These are phyloP conservation scores for Leccinellum rugosiceps DNA, from an alignment of 768 basidiomycete species.

Conservation along the genomic window DNA sequence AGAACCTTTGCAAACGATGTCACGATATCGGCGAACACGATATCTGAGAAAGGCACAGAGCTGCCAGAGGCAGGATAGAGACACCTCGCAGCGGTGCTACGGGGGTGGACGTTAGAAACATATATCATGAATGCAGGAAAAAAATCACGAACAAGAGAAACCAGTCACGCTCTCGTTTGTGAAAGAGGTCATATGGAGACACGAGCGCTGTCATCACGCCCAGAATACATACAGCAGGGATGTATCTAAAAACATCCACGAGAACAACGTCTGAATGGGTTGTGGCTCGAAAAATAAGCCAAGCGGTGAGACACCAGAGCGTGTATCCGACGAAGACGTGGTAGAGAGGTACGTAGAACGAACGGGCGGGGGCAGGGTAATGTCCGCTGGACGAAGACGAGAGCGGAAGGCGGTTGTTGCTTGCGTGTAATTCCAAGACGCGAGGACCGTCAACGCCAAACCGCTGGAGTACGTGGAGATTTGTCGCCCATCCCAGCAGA, in stretches of 20 bases:
- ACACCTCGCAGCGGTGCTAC: slow-evolving; percentile 73
- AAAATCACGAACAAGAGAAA: slow-evolving; percentile 67
- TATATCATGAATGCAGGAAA: neutral
- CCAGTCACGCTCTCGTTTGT: slow-evolving; percentile 69
- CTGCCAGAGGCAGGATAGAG: slow-evolving; percentile 56
- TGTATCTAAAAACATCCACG: slow-evolving; percentile 74
- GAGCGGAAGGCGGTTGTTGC: slow-evolving; percentile 15
- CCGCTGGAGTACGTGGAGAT: slow-evolving; percentile 78
- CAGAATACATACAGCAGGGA: slow-evolving; percentile 68
- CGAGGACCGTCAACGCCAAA: slow-evolving; percentile 71
- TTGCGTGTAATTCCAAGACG: slow-evolving; percentile 58
- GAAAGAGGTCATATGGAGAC: slow-evolving; percentile 64
- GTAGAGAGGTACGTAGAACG: slow-evolving; percentile 62
- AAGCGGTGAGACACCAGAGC: slow-evolving; percentile 59
- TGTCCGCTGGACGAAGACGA: slow-evolving; percentile 23
- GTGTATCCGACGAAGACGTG: slow-evolving; percentile 61
- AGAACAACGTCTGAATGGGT: slow-evolving; percentile 54
- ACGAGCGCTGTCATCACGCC: slow-evolving; percentile 54
- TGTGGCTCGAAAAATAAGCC: slow-evolving; percentile 62
- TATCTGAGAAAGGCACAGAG: slow-evolving; percentile 83
- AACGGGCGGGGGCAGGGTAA: slow-evolving; percentile 19
- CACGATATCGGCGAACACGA: slow-evolving; percentile 91
- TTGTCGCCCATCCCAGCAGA: slow-evolving; percentile 88
- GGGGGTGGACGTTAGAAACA: neutral
- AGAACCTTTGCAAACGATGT: slow-evolving; percentile 97